These are phyloP conservation scores for Saururus chinensis DNA, from an alignment of 164 flowering plant species.

Conservation along the genomic window DNA sequence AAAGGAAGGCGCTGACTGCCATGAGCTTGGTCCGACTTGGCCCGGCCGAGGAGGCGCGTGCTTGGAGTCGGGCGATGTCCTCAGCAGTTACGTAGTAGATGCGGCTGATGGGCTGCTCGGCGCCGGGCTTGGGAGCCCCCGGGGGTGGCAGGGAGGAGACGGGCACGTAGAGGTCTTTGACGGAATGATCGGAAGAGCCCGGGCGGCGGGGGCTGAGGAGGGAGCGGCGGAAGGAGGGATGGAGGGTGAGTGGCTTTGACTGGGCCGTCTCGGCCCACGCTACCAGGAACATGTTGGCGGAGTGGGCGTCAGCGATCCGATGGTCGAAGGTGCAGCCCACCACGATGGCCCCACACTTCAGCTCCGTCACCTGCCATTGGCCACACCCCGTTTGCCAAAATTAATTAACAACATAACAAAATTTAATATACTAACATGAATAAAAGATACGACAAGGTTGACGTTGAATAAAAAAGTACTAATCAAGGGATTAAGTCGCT, in stretches of 20 bases:
- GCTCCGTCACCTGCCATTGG: conserved; percentile 21
- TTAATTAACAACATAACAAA: too few species aligned
- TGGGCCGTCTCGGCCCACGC: conserved; percentile 35
- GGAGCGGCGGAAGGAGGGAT: conserved; percentile 9
- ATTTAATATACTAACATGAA: too few species aligned
- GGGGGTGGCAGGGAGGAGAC: conserved; percentile 4
- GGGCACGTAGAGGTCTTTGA: conserved; percentile 5
- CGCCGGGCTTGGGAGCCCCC: neutral
- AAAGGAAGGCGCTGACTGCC: conserved; percentile 6
- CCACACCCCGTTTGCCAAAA: too few species aligned
- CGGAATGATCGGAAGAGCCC: neutral
- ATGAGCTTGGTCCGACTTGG: conserved; percentile 8
- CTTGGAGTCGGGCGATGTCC: conserved; percentile 4
- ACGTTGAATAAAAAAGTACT: too few species aligned
- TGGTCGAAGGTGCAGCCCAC: conserved; percentile 47
- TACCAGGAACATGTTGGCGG: conserved; percentile 37
- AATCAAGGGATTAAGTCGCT: too few species aligned
- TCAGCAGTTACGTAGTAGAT: conserved; percentile 6
- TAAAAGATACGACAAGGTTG: too few species aligned
- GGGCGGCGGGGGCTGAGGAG: conserved; percentile 9
- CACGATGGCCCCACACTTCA: conserved; percentile 44
- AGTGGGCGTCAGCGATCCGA: conserved; percentile 49
- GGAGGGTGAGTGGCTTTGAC: conserved; percentile 8
- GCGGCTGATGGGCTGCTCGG: conserved; percentile 6
- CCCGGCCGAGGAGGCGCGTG: neutral